Percentiles rank a stretch among this genome's conserved stretches.
Conservation (phyloP, 2,329 filamentous ascomycete genomes). For the Chalara sp. region DNA sequence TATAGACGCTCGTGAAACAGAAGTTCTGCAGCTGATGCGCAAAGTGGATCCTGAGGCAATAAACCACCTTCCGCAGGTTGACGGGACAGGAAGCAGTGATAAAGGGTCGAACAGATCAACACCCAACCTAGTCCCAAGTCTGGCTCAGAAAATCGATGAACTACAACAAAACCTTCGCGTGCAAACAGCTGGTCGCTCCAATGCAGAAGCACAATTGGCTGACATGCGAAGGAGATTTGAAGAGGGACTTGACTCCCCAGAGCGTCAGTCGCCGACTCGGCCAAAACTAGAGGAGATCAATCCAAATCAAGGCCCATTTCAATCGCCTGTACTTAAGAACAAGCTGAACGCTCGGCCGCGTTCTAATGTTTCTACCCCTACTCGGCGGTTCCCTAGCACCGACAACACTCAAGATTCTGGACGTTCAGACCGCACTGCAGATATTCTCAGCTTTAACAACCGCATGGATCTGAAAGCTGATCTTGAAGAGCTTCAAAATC, state of each 20-base stretch:
- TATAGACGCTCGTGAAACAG: constrained; percentile 72
- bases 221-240: constrained; percentile 70
- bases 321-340: constrained; percentile 45
- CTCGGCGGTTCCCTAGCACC: constrained; percentile 59
- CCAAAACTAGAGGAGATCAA: constrained; percentile 79
- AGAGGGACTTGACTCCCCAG: constrained; percentile 60
- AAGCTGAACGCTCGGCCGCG: constrained; percentile 51
- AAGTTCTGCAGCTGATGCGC: constrained; percentile 77
- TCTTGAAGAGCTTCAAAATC: constrained; percentile 86
- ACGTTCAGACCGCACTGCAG: constrained; percentile 77
- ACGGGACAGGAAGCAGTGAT: constrained; percentile 39
- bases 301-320: constrained; percentile 2
- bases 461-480: constrained; percentile 88
- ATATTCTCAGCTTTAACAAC: constrained; percentile 77
- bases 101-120: constrained; percentile 41
- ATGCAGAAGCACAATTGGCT: constrained; percentile 75
- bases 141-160: constrained; percentile 80
- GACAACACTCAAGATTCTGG: constrained; percentile 60
- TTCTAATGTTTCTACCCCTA: constrained; percentile 73
- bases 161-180: constrained; percentile 83
- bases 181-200: constrained; percentile 71
- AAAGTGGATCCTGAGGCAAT: constrained; percentile 69
- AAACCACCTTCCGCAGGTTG: constrained; percentile 38
- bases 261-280: constrained; percentile 57
- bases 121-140: constrained; percentile 65